Base-by-base conservation (phyloP, 805 yeast species). In the Candida pseudofarinosa region DNA sequence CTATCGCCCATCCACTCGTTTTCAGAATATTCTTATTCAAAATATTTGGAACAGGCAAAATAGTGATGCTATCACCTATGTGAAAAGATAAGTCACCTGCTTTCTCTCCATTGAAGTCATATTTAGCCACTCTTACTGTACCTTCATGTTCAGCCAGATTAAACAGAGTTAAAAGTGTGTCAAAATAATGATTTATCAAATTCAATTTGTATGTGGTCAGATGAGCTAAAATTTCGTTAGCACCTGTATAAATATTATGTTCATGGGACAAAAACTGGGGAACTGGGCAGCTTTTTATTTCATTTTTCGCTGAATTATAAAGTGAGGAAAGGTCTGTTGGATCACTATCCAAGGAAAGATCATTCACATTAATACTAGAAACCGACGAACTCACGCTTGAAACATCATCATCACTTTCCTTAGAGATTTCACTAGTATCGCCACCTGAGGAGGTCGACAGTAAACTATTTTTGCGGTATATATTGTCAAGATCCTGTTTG, bases 11-110 rank as follows among this genome's bases (percentile, higher is more conserved):
- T 39, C 59, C 59, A 8, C 41, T 45, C 10, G 10, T 7, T 7
- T 23, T 23, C 28, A 23, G 28, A 23, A 23, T 23, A 23, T 23
- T 10, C 10, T 10, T 23, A 10, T 23, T 10, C 10, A 10, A 10
- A 7, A 10, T 7, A 23, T 23, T 23, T 7, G 28, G 28, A 23
- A 23, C 10, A 23, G 28, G 28, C 28, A 23, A 23, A 10, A 23
- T 10, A 23, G 28, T 23, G 10, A 23, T 23, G 10, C 10, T 23
- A 10, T 69, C 71, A 23, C 69, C 71, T 31, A 52, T 44, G 4
- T 55, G 45, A 40, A 69, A 63, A 3, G 71, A 55, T 35, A 69
- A 56, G 39, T 69, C 74, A 2, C 73, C 75, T 0, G 69, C 58
- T 39, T 60, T 55, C 14, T 38, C 49, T 1, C 73, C 73, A 5